Evolutionary conservation across 2,329 filamentous ascomycete genomes (phyloP).

Genomic region (Ophiocordyceps robertsii): DNA sequence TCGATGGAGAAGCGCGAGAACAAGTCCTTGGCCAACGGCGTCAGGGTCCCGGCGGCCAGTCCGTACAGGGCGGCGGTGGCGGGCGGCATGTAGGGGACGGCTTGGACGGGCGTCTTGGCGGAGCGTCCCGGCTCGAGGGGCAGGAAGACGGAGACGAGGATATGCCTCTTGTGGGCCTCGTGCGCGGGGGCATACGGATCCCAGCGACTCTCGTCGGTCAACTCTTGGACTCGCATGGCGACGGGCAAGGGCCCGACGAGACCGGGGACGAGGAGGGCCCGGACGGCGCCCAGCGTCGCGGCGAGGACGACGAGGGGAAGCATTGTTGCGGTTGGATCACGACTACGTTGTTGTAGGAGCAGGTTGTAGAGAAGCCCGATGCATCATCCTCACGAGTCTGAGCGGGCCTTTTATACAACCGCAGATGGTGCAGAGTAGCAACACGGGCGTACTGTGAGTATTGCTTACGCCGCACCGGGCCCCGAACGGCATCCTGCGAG

Average conservation of each 20-base stretch:
- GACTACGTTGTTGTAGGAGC: background rate
- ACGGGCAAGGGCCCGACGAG: constrained; percentile 2
- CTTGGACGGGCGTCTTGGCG: background rate
- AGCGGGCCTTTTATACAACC: too few relatives aligned
- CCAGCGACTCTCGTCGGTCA: constrained; percentile 7
- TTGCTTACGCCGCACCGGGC: too few relatives aligned
- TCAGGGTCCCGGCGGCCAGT: background rate
- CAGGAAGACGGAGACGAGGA: constrained; percentile 1
- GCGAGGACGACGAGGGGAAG: background rate
- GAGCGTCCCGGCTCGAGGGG: background rate
- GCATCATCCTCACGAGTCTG: too few relatives aligned
- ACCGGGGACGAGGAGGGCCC: constrained; percentile 2
- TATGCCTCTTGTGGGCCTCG: background rate
- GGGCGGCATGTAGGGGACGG: constrained; percentile 6
- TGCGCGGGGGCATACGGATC: constrained; percentile 8
- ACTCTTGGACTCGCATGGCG: constrained; percentile 4
- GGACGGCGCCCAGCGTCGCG: background rate
- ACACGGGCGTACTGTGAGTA: too few relatives aligned
- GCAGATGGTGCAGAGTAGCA: too few relatives aligned
- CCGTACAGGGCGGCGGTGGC: constrained; percentile 2
- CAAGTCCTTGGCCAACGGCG: background rate
- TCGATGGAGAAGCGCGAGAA: background rate
- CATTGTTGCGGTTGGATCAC: background rate
- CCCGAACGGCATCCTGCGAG: too few relatives aligned
- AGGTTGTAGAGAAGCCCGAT: background rate